Percentiles rank a stretch among this genome's conserved stretches.
Conservation (phyloP, 495 filamentous ascomycete species). For the Penicillium dipodomyicola region DNA sequence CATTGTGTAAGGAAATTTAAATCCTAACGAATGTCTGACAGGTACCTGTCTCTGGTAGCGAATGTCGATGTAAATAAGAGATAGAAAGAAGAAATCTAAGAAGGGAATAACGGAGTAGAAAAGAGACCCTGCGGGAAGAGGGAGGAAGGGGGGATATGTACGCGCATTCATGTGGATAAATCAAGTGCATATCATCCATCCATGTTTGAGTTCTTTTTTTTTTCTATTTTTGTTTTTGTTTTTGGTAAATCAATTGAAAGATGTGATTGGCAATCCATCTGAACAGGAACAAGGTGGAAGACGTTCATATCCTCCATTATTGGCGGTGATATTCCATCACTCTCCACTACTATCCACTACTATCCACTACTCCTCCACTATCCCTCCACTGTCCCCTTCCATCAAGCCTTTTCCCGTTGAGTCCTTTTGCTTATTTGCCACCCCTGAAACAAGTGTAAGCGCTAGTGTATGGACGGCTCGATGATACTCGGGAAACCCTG, state of each 20-base stretch:
- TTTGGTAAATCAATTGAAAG: neutral
- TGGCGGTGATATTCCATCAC: neutral
- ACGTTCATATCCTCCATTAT: conserved; percentile 3
- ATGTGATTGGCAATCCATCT: conserved; percentile 1
- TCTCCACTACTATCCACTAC: too few species aligned
- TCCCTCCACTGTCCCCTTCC: neutral
- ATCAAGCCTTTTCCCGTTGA: neutral
- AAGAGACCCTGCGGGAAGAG: conserved; percentile 7
- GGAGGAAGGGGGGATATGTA: conserved; percentile 14
- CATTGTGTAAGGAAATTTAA: conserved; percentile 31
- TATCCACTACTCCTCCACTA: too few species aligned
- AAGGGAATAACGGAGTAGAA: conserved; percentile 15
- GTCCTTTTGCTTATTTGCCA: conserved; percentile 1
- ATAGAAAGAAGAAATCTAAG: conserved; percentile 6
- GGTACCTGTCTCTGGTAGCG: conserved; percentile 4
- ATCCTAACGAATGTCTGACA: conserved; percentile 20
- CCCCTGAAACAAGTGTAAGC: conserved; percentile 13
- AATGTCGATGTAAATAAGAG: conserved; percentile 5
- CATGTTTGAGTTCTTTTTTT: too few species aligned
- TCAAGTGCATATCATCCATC: neutral
- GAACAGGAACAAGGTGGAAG: neutral
- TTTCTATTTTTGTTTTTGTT: neutral
- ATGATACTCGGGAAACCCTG: neutral
- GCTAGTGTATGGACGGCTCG: neutral
- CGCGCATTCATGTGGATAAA: conserved; percentile 7